phyloP scores from a whole-genome alignment of 73 alveolate species.

The Breviolum minutum region DNA sequence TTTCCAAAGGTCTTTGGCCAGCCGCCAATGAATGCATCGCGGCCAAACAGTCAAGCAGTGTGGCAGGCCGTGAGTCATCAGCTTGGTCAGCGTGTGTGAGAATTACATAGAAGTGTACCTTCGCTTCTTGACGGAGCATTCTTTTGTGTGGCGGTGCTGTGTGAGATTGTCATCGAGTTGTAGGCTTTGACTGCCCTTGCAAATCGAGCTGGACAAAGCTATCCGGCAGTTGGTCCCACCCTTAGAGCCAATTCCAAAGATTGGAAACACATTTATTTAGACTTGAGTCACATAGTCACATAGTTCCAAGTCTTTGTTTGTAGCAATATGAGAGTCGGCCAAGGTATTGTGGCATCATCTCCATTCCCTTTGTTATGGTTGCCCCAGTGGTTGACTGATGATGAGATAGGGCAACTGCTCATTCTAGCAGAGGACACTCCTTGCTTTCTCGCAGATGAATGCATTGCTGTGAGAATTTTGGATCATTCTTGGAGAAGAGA shows the following conservation, averaged over 20 bases:
- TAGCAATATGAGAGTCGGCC: no score
- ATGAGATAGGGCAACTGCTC: conserved; percentile 8
- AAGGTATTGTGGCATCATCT: conserved; percentile 22
- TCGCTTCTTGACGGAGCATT: neutral
- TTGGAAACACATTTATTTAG: neutral
- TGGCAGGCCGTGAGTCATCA: conserved; percentile 1
- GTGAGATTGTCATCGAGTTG: neutral
- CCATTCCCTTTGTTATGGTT: conserved; percentile 46
- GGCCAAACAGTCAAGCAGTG: conserved; percentile 3
- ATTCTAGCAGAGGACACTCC: neutral
- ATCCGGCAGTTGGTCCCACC: conserved; percentile 3
- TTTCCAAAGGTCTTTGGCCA: conserved; percentile 15
- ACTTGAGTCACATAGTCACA: neutral
- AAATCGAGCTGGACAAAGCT: conserved; percentile 5
- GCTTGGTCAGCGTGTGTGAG: neutral
- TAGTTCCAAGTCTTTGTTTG: neutral
- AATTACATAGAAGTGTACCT: neutral
- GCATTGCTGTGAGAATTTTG: neutral
- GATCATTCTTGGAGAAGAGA: neutral
- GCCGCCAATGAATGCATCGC: conserved; percentile 45
- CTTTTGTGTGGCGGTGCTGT: neutral
- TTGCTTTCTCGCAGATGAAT: neutral
- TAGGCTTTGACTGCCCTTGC: neutral
- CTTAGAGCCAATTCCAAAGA: neutral
- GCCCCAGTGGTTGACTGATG: conserved; percentile 61